These are phyloP conservation scores for Diatrype stigma DNA, from an alignment of 2,329 filamentous ascomycete species.

Conservation along the genomic window DNA sequence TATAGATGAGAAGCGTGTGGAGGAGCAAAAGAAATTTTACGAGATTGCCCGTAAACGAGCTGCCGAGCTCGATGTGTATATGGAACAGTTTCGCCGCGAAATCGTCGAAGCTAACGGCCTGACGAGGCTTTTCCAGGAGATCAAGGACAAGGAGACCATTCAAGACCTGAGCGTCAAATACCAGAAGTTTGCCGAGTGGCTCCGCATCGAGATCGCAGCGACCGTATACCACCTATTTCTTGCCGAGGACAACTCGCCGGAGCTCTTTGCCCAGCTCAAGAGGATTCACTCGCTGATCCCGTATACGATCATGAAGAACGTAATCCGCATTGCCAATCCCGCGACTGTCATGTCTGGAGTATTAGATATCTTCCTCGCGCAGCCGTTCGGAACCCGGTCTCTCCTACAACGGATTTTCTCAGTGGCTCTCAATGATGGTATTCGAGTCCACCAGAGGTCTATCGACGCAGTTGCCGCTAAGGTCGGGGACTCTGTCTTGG, in stretches of 20 bases:
- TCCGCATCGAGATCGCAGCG: constrained; percentile 93
- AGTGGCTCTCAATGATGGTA: constrained; percentile 85
- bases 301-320: constrained; percentile 90
- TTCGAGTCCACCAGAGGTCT: constrained; percentile 77
- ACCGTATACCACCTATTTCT: constrained; percentile 97
- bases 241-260: constrained; percentile 95
- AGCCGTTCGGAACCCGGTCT: constrained; percentile 86
- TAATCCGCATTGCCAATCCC: constrained; percentile 93
- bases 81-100: constrained; percentile 80
- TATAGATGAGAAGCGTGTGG: constrained; percentile 81
- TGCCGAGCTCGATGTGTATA: constrained; percentile 91
- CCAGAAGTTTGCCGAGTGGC: constrained; percentile 97
- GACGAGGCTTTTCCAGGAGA: constrained; percentile 88
- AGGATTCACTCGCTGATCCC: constrained; percentile 92
- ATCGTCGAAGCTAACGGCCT: constrained; percentile 74
- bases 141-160: constrained; percentile 84
- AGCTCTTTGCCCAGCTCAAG: constrained; percentile 90
- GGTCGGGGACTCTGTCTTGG: constrained; percentile 76
- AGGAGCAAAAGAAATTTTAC: constrained; percentile 92
- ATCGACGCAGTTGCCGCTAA: constrained; percentile 75
- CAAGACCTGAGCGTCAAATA: constrained; percentile 89
- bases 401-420: constrained; percentile 93
- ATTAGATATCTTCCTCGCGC: constrained; percentile 90
- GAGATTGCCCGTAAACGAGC: constrained; percentile 89
- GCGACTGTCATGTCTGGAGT: constrained; percentile 96